Evolutionary conservation across 2,329 filamentous ascomycete species (phyloP).

Genomic region (Trichothecium sympodiale): DNA sequence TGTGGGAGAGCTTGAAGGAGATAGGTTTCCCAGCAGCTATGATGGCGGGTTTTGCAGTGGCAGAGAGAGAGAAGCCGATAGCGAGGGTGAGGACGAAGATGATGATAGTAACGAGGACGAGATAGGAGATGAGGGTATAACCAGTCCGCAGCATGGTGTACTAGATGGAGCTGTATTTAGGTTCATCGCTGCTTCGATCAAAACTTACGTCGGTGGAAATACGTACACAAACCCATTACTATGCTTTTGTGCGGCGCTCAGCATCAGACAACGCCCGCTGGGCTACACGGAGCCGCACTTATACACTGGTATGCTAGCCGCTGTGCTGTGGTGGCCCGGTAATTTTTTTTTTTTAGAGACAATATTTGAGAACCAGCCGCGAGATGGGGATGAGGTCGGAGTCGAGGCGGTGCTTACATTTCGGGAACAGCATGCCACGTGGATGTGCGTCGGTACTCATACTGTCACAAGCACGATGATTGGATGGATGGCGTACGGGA

Average conservation of each 20-base stretch:
- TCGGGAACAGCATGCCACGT: constrained; percentile 2
- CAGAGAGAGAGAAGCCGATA: not conserved
- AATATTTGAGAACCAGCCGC: constrained; percentile 2
- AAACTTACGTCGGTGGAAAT: constrained; percentile 5
- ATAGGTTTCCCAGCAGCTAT: not conserved
- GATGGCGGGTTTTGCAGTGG: not conserved
- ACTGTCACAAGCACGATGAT: constrained; percentile 7
- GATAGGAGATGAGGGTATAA: not conserved
- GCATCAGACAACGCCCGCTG: constrained; percentile 1
- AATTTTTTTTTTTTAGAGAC: constrained; percentile 8
- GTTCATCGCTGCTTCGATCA: constrained; percentile 7
- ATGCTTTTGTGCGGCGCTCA: constrained; percentile 6
- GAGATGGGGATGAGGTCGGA: constrained; percentile 2
- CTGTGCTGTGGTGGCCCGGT: constrained; percentile 4
- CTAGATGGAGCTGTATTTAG: constrained; percentile 5
- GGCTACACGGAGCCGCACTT: constrained; percentile 4
- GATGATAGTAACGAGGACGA: not conserved
- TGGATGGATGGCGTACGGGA: constrained; percentile 7
- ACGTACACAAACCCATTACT: constrained; percentile 7
- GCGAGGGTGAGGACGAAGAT: not conserved
- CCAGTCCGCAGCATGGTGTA: too few relatives aligned
- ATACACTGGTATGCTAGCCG: constrained; percentile 5
- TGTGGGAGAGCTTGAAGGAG: not conserved
- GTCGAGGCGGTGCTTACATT: constrained; percentile 4
- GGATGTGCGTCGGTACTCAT: constrained; percentile 5